A percentile compares a stretch with the other conserved stretches of the same genome.
Conservation (phyloP, 805 yeast species). For the Candida manassasensis region DNA sequence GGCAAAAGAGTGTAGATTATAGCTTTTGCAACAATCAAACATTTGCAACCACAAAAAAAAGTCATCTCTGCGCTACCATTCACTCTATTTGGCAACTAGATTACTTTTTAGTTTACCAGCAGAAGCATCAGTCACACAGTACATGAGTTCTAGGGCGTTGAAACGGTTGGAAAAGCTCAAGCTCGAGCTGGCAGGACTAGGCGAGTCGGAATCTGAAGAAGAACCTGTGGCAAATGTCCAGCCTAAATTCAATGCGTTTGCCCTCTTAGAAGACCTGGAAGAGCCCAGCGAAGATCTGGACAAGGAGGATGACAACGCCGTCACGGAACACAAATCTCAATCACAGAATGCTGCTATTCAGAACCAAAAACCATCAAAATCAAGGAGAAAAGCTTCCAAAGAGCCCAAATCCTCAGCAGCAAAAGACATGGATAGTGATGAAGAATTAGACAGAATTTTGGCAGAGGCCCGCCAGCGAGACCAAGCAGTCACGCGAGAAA, state of each 20-base stretch:
- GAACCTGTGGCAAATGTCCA: constrained; percentile 11
- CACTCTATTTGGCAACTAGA: too few relatives aligned
- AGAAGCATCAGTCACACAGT: not conserved
- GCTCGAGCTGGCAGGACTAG: constrained; percentile 14
- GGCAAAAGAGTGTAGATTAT: too few relatives aligned
- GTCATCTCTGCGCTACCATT: too few relatives aligned
- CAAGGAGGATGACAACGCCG: constrained; percentile 12
- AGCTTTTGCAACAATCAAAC: too few relatives aligned
- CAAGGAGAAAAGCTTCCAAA: constrained; percentile 15
- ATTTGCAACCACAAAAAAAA: too few relatives aligned
- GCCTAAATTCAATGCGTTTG: constrained; percentile 40
- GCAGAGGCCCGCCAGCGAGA: constrained; percentile 35
- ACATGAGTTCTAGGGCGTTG: constrained; percentile 50
- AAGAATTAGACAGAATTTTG: constrained; percentile 54
- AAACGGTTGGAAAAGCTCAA: constrained; percentile 37
- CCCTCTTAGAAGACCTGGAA: constrained; percentile 32
- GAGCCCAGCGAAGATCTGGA: constrained; percentile 20
- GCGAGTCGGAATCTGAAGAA: constrained; percentile 13
- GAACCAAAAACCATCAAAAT: constrained; percentile 10
- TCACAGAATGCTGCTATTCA: constrained; percentile 9
- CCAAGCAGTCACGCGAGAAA: constrained; percentile 5
- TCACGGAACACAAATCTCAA: constrained; percentile 10
- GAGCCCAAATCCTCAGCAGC: constrained; percentile 10
- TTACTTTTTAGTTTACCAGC: too few relatives aligned
- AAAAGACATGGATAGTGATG: constrained; percentile 40